Evolutionary conservation across 1,284 basidiomycete species (phyloP).

Genomic region (Naganishia sp.): DNA sequence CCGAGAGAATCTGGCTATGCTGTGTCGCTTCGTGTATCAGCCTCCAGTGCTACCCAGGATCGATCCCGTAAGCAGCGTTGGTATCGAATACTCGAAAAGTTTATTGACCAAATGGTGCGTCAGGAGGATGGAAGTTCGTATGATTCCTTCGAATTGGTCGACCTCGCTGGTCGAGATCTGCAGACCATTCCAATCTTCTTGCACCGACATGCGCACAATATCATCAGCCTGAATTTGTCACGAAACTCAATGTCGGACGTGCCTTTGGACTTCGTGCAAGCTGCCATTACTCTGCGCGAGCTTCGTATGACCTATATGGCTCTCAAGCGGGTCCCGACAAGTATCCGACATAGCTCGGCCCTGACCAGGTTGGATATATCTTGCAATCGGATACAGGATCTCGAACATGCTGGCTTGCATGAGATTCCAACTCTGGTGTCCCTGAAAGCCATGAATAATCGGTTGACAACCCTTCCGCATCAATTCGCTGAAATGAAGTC

Average conservation of each 20-base stretch:
- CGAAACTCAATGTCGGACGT: slow-evolving; percentile 96
- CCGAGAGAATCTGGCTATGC: slow-evolving; percentile 77
- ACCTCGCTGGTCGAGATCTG: slow-evolving; percentile 78
- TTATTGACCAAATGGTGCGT: slow-evolving; percentile 37
- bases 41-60: slow-evolving; percentile 59
- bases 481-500: slow-evolving; percentile 75
- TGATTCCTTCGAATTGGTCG: slow-evolving; percentile 77
- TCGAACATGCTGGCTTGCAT: slow-evolving; percentile 82
- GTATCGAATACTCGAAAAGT: slow-evolving; percentile 17
- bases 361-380: slow-evolving; percentile 86
- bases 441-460: slow-evolving; percentile 88
- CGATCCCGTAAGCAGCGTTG: slow-evolving; percentile 59
- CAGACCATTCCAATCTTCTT: slow-evolving; percentile 88
- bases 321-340: slow-evolving; percentile 88
- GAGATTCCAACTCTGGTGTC: slow-evolving; percentile 71
- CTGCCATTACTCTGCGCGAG: slow-evolving; percentile 79
- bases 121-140: slow-evolving; percentile 69
- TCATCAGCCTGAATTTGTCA: slow-evolving; percentile 84
- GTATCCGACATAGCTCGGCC: slow-evolving; percentile 72
- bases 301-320: slow-evolving; percentile 90
- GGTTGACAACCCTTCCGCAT: slow-evolving; percentile 80
- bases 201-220: slow-evolving; percentile 81
- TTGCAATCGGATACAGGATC: slow-evolving; percentile 86
- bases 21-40: slow-evolving; percentile 79
- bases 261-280: slow-evolving; percentile 93